Evolutionary conservation across 2,329 filamentous ascomycete genomes (phyloP).

Genomic region (Colletotrichum salicis): DNA sequence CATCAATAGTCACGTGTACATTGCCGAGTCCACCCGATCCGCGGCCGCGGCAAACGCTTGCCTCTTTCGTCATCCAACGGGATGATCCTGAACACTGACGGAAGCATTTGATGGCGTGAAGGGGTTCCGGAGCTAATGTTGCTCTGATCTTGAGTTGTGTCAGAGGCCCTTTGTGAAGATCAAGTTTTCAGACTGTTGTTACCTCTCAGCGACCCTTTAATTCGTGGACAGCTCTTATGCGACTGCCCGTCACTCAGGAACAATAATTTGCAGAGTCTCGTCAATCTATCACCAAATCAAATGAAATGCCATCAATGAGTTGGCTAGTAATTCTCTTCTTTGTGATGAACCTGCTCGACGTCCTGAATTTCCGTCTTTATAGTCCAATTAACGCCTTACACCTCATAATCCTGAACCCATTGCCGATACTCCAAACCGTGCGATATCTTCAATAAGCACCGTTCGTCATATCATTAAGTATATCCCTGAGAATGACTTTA

Average conservation of each 20-base stretch:
- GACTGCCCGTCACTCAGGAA: neutral
- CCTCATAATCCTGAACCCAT: conserved; percentile 20
- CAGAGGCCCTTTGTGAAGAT: neutral
- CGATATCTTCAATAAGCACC: conserved; percentile 48
- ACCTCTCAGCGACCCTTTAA: neutral
- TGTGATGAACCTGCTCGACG: neutral
- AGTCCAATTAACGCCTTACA: conserved; percentile 3
- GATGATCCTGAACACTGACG: neutral
- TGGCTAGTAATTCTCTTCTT: neutral
- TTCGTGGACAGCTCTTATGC: neutral
- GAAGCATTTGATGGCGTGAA: neutral
- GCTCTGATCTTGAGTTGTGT: neutral
- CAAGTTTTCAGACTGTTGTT: neutral
- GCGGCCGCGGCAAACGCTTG: neutral
- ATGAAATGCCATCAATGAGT: neutral
- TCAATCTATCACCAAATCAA: neutral
- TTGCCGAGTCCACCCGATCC: conserved; percentile 23
- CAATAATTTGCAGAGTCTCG: too few relatives aligned
- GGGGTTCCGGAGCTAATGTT: neutral
- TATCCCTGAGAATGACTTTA: conserved; percentile 77
- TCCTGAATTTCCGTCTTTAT: neutral
- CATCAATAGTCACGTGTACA: conserved; percentile 6
- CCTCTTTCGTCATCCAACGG: neutral
- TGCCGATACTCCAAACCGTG: conserved; percentile 22
- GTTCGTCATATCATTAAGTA: conserved; percentile 76